Evolutionary conservation across 805 yeast genomes (phyloP).

Genomic region (Teunomyces gatunensis): DNA sequence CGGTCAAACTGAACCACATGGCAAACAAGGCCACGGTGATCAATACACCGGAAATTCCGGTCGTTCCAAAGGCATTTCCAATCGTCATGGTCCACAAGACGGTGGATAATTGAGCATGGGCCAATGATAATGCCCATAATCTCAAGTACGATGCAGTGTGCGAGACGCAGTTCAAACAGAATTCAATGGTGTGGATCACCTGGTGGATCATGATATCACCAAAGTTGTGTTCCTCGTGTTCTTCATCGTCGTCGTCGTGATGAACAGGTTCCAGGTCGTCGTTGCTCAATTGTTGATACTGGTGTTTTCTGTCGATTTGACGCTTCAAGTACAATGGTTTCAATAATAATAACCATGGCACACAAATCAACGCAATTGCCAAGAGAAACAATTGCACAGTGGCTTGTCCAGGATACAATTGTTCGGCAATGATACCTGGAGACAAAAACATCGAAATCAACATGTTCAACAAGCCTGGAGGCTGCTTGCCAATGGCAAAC

Average conservation of each 20-base stretch:
- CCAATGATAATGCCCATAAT: constrained; percentile 76
- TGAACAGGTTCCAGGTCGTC: constrained; percentile 15
- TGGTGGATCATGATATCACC: constrained; percentile 77
- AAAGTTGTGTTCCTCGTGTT: constrained; percentile 37
- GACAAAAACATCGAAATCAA: constrained; percentile 72
- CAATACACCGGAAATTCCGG: constrained; percentile 53
- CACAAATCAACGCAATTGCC: constrained; percentile 60
- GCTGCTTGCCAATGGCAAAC: constrained; percentile 57
- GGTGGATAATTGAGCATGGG: constrained; percentile 74
- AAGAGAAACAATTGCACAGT: constrained; percentile 57
- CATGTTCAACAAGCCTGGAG: constrained; percentile 75
- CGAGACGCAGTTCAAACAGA: constrained; percentile 74
- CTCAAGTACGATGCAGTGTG: constrained; percentile 78
- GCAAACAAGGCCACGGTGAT: constrained; percentile 63
- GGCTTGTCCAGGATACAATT: constrained; percentile 63
- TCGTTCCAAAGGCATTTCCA: constrained; percentile 55
- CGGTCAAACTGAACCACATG: constrained; percentile 73
- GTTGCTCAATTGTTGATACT: constrained; percentile 19
- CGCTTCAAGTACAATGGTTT: constrained; percentile 56
- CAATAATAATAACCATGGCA: constrained; percentile 68
- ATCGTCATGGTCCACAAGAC: constrained; percentile 79
- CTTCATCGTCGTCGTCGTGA: constrained; percentile 36
- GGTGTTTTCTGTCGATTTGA: constrained; percentile 28
- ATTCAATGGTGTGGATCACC: constrained; percentile 78
- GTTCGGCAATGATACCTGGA: constrained; percentile 68